phyloP scores from a whole-genome alignment of 768 basidiomycete genomes.

The Cystofilobasidium ferigula region DNA sequence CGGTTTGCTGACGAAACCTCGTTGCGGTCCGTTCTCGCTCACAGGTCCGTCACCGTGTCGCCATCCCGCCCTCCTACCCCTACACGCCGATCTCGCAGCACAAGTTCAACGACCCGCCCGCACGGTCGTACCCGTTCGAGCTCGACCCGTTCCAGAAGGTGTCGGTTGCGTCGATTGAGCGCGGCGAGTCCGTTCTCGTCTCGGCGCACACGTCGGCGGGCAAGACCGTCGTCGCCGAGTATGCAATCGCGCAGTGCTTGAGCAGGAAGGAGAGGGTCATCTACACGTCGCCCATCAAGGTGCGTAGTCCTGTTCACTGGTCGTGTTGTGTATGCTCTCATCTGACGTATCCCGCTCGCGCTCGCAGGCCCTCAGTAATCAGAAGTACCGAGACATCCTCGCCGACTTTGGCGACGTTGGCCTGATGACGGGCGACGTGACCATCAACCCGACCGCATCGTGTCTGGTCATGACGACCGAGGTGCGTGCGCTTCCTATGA shows the following conservation, averaged over 20 bases:
- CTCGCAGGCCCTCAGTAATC: conserved; percentile 96
- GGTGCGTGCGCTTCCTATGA: conserved; percentile 43
- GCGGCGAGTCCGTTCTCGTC: conserved; percentile 93
- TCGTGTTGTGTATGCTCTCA: background rate
- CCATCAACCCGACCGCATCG: conserved; percentile 91
- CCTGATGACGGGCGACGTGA: conserved; percentile 98
- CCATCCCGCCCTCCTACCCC: conserved; percentile 80
- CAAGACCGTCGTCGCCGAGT: conserved; percentile 98
- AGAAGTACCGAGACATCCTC: conserved; percentile 96
- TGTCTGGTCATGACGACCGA: conserved; percentile 99
- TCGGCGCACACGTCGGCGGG: conserved; percentile 98
- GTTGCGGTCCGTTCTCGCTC: background rate
- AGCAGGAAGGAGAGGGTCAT: conserved; percentile 90
- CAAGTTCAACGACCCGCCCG: conserved; percentile 80
- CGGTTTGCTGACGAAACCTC: background rate
- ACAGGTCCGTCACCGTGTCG: conserved; percentile 90
- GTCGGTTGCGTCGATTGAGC: conserved; percentile 85
- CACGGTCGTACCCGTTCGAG: conserved; percentile 85
- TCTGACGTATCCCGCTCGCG: no score
- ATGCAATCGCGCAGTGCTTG: conserved; percentile 94
- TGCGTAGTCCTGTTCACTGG: conserved; percentile 41
- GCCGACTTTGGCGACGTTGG: conserved; percentile 97
- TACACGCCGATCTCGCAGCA: conserved; percentile 85
- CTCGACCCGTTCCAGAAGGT: conserved; percentile 96
- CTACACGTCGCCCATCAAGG: conserved; percentile 99